Evolutionary conservation across 177 flowering plant genomes (phyloP), one percentile per base, ranked within the genome.

Genomic region (Vitis hybrid): DNA sequence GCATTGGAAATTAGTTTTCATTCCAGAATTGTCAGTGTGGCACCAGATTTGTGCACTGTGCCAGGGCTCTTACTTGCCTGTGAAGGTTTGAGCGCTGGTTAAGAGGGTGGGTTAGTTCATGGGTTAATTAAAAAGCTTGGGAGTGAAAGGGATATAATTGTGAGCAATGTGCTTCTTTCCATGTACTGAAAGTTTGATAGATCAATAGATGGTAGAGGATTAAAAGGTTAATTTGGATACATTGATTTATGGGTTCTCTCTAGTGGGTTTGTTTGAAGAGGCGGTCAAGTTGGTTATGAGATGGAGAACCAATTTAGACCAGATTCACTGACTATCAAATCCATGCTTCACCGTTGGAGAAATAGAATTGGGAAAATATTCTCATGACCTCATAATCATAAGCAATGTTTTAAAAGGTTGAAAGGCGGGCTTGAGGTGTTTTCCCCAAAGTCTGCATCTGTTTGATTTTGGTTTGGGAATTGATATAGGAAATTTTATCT

Each of bases 231-330:
- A 80, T 56, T 88, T 87, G 87, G 86, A 82, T 68, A 80, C 81
- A 21, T 58, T 84, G 66, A 81, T 88, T 60, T 75, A 80, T 79
- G 87, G 88, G 30, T 88, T 72, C 72, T 70, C 73, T 9, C 81
- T 77, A n/a, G 59, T 70, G 54, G 84, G 75, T 17, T 52, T 75
- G 26, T 78, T 73, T 62, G 69, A 76, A 62, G 90, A 80, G 26
- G 81, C 86, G 9, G 60, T 85, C 17, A 71, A 61, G 21, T 72
- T 86, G 48, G 85, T 86, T n/a, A n/a, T n/a, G n/a, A 79, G 18
- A 87, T 84, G 89, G 66, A 82, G 13, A 21, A 62, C 65, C 60
- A 19, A 11, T 79, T 76, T 45, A 68, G 70, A 64, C 88, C 85
- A 1, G 85, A 85, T 78, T 34, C 74, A n/a, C n/a, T n/a, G n/a